Evolutionary conservation across 2,329 filamentous ascomycete species (phyloP).

Genomic region (Pseudogymnoascus sp.): DNA sequence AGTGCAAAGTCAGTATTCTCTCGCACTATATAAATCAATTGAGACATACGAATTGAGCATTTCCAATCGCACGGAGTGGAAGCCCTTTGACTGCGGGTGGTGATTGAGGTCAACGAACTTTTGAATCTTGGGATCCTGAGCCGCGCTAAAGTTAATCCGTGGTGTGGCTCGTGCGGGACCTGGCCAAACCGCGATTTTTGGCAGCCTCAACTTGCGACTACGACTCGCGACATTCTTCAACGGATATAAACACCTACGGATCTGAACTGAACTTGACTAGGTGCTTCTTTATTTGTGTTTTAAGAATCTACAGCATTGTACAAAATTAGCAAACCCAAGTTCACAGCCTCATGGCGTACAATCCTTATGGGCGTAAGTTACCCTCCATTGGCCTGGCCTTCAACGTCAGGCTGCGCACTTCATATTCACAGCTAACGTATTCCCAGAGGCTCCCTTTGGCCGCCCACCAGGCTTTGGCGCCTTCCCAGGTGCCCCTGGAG

Average conservation of each 20-base stretch:
- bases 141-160: conserved; percentile 9
- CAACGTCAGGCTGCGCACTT: neutral
- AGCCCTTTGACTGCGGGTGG: conserved; percentile 4
- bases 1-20: neutral
- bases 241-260: neutral
- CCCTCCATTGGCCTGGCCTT: neutral
- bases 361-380: conserved; percentile 31
- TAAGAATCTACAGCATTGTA: neutral
- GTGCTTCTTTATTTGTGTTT: neutral
- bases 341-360: conserved; percentile 29
- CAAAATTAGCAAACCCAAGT: neutral
- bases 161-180: conserved; percentile 6
- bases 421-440: neutral
- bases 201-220: neutral
- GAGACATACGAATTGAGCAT: conserved; percentile 13
- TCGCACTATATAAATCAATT: neutral
- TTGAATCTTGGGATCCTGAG: conserved; percentile 8
- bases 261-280: neutral
- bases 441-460: conserved; percentile 50
- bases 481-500: conserved; percentile 54
- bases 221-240: neutral
- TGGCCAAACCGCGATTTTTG: conserved; percentile 8
- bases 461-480: conserved; percentile 66
- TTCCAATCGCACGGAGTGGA: conserved; percentile 8
- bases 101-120: conserved; percentile 11